Evolutionary conservation across 306 rosid genomes (phyloP), one percentile per base, ranked within the genome.

Genomic region (Fagus crenata): DNA sequence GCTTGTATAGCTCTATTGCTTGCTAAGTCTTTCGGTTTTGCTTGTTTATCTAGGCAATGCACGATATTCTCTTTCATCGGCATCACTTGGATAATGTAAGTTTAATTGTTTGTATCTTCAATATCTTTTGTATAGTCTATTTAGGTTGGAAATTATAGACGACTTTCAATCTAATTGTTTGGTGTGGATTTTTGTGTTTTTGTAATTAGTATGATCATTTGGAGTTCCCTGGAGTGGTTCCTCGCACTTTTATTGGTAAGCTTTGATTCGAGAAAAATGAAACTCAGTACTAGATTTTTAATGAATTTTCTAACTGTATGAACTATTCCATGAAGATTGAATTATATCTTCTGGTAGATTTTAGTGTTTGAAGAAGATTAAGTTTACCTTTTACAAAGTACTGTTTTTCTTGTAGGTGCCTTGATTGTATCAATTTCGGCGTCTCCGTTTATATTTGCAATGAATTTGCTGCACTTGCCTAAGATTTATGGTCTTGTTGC

Each of bases 211-310:
- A 92, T 82, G 98, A 94, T 85, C 98, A 94, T 86, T 79, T 92
- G 86, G 98, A 90, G 81, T 94, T 94, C 56, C 91, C 97, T 13
- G 97, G 97, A 4, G 97, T 92, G 31, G 97, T 92, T 85, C 93
- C 97, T 82, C 96, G 97, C 69, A 90, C 96, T 70, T 90, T 94
- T 73, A 74, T 90, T 2, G 98, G 98, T 92, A 86, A 71, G 85
- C 55, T 77, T 83, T 43, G 12, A 3, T 65, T 65, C 71, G 18
- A 5, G 41, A 33, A 8, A 61, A 4, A 5, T 61, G 68, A 61
- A 33, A 61, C 40, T n/a, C 40, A 12, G 7, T 46, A 39, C 46
- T 65, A 7, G 28, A 65, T 43, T 37, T 65, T 65, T 43, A 39
- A 39, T 65, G 31, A 17, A 17, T 37, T 37, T 4, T 37, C 49